These are phyloP conservation scores for Coleophoma cylindrospora DNA, from an alignment of 2,329 filamentous ascomycete species.

Conservation along the genomic window DNA sequence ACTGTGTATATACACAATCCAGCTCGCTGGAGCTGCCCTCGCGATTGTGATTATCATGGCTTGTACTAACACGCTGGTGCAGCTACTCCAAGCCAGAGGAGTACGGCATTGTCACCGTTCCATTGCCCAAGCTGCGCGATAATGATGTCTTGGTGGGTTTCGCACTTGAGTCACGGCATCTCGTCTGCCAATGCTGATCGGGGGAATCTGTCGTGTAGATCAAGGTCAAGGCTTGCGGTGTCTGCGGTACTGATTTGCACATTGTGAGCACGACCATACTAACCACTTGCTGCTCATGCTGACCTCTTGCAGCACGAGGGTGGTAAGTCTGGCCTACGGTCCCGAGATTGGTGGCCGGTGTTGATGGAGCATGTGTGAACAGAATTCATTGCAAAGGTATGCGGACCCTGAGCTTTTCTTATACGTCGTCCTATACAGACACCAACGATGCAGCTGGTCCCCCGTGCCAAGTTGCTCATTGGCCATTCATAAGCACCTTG, in stretches of 20 bases:
- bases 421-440: constrained; percentile 11
- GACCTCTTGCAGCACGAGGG: not conserved
- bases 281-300: not conserved
- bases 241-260: constrained; percentile 49
- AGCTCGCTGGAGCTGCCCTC: not conserved
- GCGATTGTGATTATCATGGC: constrained; percentile 1
- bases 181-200: constrained; percentile 38
- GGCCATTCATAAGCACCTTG: constrained; percentile 12
- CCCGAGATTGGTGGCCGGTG: constrained; percentile 26
- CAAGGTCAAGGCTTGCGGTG: constrained; percentile 64
- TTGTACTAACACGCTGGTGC: not conserved
- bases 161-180: constrained; percentile 30
- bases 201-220: constrained; percentile 31
- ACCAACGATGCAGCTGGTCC: constrained; percentile 1
- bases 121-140: constrained; percentile 50
- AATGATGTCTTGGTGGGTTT: not conserved
- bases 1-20: too few relatives aligned
- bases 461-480: constrained; percentile 6
- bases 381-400: constrained; percentile 55
- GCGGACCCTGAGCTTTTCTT: constrained; percentile 5
- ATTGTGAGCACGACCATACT: constrained; percentile 28
- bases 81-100: constrained; percentile 58
- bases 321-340: not conserved
- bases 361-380: constrained; percentile 58
- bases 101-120: constrained; percentile 56